These are phyloP conservation scores for Irpex lacteus DNA, from an alignment of 1,284 basidiomycete genomes.

Conservation along the genomic window DNA sequence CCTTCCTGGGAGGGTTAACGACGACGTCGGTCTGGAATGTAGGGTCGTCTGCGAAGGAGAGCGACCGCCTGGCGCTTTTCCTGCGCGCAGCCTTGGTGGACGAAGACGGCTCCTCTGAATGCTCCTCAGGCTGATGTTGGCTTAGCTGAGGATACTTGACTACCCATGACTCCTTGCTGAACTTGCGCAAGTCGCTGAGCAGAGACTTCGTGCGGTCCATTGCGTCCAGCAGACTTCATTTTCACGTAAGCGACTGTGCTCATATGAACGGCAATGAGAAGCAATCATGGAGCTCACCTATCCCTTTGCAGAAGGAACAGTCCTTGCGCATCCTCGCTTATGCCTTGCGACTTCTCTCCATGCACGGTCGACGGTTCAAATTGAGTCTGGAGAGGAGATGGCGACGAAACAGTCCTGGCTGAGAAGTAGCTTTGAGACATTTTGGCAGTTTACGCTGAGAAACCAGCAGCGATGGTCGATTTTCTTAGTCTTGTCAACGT, in stretches of 20 bases:
- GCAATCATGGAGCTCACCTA: constrained; percentile 41
- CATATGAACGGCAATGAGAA: neutral
- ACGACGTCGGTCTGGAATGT: constrained; percentile 65
- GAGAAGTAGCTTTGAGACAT: constrained; percentile 29
- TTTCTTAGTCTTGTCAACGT: neutral
- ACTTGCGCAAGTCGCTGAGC: constrained; percentile 70
- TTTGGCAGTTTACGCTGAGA: constrained; percentile 10
- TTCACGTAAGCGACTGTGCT: neutral
- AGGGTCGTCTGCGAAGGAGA: constrained; percentile 84
- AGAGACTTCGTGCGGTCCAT: constrained; percentile 73
- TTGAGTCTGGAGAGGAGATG: constrained; percentile 12
- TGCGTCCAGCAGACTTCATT: constrained; percentile 65
- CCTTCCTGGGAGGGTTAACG: constrained; percentile 45
- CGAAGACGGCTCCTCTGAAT: constrained; percentile 23
- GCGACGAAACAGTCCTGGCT: constrained; percentile 17
- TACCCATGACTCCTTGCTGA: constrained; percentile 86
- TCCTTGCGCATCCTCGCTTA: constrained; percentile 62
- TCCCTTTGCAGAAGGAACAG: constrained; percentile 71
- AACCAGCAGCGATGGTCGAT: neutral
- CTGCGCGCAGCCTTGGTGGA: constrained; percentile 29
- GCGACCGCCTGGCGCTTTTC: constrained; percentile 55
- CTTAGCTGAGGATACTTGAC: constrained; percentile 80
- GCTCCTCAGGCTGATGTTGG: constrained; percentile 36
- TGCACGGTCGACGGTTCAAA: constrained; percentile 12
- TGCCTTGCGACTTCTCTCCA: constrained; percentile 19